These are phyloP conservation scores for Microsporum canis DNA, from an alignment of 2,329 filamentous ascomycete genomes.

Conservation along the genomic window DNA sequence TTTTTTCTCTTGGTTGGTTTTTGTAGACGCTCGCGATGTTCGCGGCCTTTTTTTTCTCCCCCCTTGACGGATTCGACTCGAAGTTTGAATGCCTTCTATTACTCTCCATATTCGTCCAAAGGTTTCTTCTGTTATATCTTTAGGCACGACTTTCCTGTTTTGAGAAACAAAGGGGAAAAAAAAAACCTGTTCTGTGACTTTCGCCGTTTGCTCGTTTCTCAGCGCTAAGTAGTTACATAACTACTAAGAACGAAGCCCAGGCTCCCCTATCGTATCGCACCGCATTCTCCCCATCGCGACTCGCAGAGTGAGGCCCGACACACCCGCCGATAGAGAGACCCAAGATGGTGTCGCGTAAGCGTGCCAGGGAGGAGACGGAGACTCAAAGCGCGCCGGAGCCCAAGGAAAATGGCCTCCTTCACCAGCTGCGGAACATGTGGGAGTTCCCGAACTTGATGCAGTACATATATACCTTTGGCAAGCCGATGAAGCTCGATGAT, in stretches of 20 bases:
- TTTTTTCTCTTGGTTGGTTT: background rate
- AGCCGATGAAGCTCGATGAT: slow-evolving; percentile 78
- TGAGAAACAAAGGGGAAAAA: background rate
- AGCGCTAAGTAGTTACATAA: background rate
- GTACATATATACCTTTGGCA: slow-evolving; percentile 85
- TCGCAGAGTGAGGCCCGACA: background rate
- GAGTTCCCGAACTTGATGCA: slow-evolving; percentile 90
- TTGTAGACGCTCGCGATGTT: background rate
- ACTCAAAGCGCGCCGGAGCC: slow-evolving; percentile 26
- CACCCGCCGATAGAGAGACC: background rate
- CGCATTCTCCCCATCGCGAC: background rate
- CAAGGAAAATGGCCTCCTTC: slow-evolving; percentile 40
- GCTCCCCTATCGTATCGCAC: background rate
- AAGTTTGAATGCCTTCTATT: too few species aligned
- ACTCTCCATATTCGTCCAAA: background rate
- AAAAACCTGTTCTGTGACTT: background rate
- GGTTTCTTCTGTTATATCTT: background rate
- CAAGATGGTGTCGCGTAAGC: slow-evolving; percentile 45
- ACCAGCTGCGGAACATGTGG: slow-evolving; percentile 78
- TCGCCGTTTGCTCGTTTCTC: background rate
- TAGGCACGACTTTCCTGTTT: background rate
- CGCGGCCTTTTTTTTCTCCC: background rate
- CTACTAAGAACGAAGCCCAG: background rate
- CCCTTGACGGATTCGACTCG: background rate
- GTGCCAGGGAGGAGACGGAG: slow-evolving; percentile 46